Evolutionary conservation across 169 alveolate genomes (phyloP), one percentile per base, ranked within the genome.

Genomic region (Neospora caninum): DNA sequence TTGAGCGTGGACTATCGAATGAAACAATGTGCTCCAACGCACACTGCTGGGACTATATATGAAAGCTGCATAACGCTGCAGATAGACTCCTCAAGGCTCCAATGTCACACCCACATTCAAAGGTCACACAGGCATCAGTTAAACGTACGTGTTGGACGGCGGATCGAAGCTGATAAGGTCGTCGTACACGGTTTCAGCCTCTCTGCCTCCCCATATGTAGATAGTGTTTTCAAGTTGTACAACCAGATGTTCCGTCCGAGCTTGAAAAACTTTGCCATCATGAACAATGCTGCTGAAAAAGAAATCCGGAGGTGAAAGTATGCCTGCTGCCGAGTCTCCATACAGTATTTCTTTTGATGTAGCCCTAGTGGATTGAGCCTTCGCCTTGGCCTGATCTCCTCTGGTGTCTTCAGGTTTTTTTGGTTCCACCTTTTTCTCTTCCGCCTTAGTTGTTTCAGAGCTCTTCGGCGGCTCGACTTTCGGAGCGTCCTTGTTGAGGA

Each of bases 251-350:
- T 73, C 93, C 22, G 39, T 82, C n/a, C 84, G 20, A 39, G 95
- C 91, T 29, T 16, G 80, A 45, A 92, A 92, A 39, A 70, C 39
- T 84, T 92, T 43, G 86, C 95, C 80, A 58, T 92, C 95, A 45
- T 92, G 95, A 27, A 92, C 93, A 29, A 92, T 92, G 31, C 78
- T 83, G 49, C 87, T 45, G 67, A 92, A 41, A 41, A 92, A 54
- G 69, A 92, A 92, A 34, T 92, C 95, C 1, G 95, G 95, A 27
- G 95, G 95, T 0, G 95, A 92, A 31, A 92, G 58, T 7, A 82
- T 80, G 58, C 95, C 95, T 38, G 95, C 34, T 18, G 95, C 92
- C 22, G 69, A 64, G 78, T 82, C 95, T 36, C 16, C 69, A 13
- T 80, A 39, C 45, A 41, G 34, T 25, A 49, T 0, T 54, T 53